phyloP scores from a whole-genome alignment of 1,139 yeast genomes.

The Spathaspora jeffriesii region DNA sequence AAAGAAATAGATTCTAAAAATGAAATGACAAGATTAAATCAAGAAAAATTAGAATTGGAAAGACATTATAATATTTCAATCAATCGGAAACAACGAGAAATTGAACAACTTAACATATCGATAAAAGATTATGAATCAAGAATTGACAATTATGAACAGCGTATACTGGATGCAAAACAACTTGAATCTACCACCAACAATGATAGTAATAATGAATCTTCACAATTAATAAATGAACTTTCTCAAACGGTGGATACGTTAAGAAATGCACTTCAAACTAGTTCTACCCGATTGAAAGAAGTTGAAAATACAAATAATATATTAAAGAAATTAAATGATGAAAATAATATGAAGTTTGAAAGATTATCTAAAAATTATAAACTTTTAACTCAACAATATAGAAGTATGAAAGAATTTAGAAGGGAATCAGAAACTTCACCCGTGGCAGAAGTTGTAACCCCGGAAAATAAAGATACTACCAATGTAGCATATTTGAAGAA shows the following conservation, averaged over 20 bases:
- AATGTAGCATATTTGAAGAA: slow-evolving; percentile 81
- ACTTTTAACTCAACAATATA: slow-evolving; percentile 57
- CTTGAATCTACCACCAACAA: slow-evolving; percentile 13
- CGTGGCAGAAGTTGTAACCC: background rate
- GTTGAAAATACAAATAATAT: slow-evolving; percentile 57
- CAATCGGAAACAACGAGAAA: slow-evolving; percentile 52
- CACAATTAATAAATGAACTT: slow-evolving; percentile 15
- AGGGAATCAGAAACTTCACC: background rate
- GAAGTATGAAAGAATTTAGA: slow-evolving; percentile 21
- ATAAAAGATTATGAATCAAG: slow-evolving; percentile 26
- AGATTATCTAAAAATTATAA: slow-evolving; percentile 69
- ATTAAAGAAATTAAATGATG: slow-evolving; percentile 68
- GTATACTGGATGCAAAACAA: slow-evolving; percentile 30
- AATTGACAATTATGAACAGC: slow-evolving; percentile 39
- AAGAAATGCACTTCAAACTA: slow-evolving; percentile 51
- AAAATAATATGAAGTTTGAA: slow-evolving; percentile 63
- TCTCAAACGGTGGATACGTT: slow-evolving; percentile 42
- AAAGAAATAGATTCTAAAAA: slow-evolving; percentile 35
- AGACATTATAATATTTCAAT: slow-evolving; percentile 48
- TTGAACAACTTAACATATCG: slow-evolving; percentile 43
- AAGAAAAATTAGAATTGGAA: slow-evolving; percentile 63
- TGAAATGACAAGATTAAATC: slow-evolving; percentile 37
- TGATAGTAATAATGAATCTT: slow-evolving; percentile 13
- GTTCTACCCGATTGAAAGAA: slow-evolving; percentile 54
- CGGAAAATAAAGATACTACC: slow-evolving; percentile 14